phyloP scores from a whole-genome alignment of 2,329 filamentous ascomycete genomes.

The Xylariaceae sp. region DNA sequence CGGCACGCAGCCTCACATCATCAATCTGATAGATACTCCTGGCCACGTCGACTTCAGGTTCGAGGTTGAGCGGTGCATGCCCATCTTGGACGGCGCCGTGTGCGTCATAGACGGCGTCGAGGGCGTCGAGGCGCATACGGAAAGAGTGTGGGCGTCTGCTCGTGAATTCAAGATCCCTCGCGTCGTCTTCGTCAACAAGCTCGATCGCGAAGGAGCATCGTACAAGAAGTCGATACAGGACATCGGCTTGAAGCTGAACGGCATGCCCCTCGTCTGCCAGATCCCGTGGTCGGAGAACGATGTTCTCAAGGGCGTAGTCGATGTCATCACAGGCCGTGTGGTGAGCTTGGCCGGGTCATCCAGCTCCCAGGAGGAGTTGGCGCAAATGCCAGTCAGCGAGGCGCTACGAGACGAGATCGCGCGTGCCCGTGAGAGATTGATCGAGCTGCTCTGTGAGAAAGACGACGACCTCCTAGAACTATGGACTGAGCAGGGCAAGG shows the following conservation, averaged over 20 bases:
- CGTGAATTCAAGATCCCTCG: slow-evolving; percentile 79
- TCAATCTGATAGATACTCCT: slow-evolving; percentile 93
- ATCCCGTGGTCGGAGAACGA: slow-evolving; percentile 92
- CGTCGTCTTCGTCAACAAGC: slow-evolving; percentile 77
- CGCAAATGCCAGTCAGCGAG: slow-evolving; percentile 48
- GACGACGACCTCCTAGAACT: slow-evolving; percentile 82
- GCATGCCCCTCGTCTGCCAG: slow-evolving; percentile 87
- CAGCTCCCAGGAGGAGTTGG: slow-evolving; percentile 33
- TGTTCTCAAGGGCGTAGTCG: slow-evolving; percentile 75
- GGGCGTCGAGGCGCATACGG: slow-evolving; percentile 93
- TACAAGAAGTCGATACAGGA: slow-evolving; percentile 85
- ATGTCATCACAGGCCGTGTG: slow-evolving; percentile 70
- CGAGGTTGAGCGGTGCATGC: slow-evolving; percentile 85
- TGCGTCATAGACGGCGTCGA: slow-evolving; percentile 90
- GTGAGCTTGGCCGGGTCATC: slow-evolving; percentile 61
- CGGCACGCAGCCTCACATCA: slow-evolving; percentile 38
- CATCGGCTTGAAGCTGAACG: slow-evolving; percentile 70
- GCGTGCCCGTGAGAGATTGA: slow-evolving; percentile 67
- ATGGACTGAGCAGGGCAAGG: slow-evolving; percentile 72
- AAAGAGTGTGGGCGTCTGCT: slow-evolving; percentile 91
- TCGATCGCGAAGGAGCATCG: slow-evolving; percentile 74
- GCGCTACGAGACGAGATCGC: slow-evolving; percentile 61
- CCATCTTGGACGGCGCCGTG: slow-evolving; percentile 84
- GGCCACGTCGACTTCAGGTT: slow-evolving; percentile 98
- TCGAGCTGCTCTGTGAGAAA: slow-evolving; percentile 81